A percentile compares a stretch with the other conserved stretches of the same genome.
phyloP scores from a whole-genome alignment of 345 rosid species.

The Gossypium turneri region DNA sequence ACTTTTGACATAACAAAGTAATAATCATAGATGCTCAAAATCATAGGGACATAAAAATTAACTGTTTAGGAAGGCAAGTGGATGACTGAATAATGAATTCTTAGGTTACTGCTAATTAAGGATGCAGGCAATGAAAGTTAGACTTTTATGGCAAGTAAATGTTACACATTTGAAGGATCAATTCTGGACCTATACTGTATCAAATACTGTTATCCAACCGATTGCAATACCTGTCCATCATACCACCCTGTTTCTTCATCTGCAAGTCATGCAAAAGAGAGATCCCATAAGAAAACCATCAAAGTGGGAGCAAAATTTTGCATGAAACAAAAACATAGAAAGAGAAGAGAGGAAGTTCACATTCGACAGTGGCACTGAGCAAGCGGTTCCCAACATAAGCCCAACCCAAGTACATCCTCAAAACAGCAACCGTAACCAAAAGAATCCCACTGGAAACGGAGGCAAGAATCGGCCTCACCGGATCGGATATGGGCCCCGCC shows the following conservation, averaged over 20 bases:
- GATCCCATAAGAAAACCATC: not conserved
- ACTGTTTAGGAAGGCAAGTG: not conserved
- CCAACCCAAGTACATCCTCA: slow-evolving; percentile 97
- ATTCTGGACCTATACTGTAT: too few species aligned
- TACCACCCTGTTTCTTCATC: slow-evolving; percentile 99
- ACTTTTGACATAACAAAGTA: not conserved
- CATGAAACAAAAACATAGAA: not conserved
- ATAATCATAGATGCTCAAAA: not conserved
- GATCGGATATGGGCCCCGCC: slow-evolving; percentile 60
- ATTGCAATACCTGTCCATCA: slow-evolving; percentile 73
- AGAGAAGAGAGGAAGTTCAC: slow-evolving; percentile 29
- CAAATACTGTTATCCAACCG: too few species aligned
- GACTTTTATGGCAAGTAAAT: not conserved
- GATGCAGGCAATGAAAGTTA: not conserved
- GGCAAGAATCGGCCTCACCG: slow-evolving; percentile 48
- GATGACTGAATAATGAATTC: not conserved
- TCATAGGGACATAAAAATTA: not conserved
- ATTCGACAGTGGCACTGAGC: slow-evolving; percentile 96
- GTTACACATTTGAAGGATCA: too few species aligned
- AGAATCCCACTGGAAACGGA: slow-evolving; percentile 73
- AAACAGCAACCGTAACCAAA: slow-evolving; percentile 75
- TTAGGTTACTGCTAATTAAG: not conserved
- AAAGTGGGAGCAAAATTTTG: not conserved
- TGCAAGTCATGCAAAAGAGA: slow-evolving; percentile 22
- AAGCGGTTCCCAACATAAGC: slow-evolving; percentile 93